Conservation (phyloP, 2,329 filamentous ascomycete species). For the Teratosphaeria pseudoeucalypti region DNA sequence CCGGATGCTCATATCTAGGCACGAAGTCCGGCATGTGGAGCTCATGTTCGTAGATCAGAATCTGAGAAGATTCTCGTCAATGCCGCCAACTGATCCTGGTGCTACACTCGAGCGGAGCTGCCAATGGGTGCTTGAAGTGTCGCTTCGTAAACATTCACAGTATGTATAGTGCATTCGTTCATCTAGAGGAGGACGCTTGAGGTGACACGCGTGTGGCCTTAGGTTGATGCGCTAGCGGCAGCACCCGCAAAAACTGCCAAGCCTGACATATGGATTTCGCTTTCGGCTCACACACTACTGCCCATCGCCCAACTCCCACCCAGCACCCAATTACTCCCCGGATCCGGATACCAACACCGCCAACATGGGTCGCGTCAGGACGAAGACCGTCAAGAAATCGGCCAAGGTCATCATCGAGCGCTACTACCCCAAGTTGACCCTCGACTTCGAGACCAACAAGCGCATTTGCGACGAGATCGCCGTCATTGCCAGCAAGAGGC, state of each 20-base stretch:
- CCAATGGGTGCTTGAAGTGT: not conserved
- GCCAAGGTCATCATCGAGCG: constrained; percentile 99
- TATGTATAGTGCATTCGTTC: no score
- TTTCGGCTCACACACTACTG: not conserved
- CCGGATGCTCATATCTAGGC: not conserved
- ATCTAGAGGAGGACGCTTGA: no score
- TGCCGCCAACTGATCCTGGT: not conserved
- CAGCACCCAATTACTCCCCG: not conserved
- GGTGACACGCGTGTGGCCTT: not conserved
- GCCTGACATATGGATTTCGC: not conserved
- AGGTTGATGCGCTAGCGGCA: not conserved
- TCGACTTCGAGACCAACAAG: constrained; percentile 99
- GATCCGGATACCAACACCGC: constrained; percentile 17
- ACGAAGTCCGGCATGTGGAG: not conserved
- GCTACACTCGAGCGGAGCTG: not conserved
- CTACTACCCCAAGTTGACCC: constrained; percentile 87
- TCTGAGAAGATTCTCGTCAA: not conserved
- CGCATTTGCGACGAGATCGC: constrained; percentile 99
- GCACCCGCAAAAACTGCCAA: not conserved
- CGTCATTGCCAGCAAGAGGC: constrained; percentile 97
- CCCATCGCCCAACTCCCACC: not conserved
- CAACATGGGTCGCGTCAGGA: constrained; percentile 48
- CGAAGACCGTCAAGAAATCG: constrained; percentile 66
- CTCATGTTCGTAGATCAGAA: not conserved
- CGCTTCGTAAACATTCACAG: not conserved